Percentiles rank a stretch among this genome's conserved stretches.
Conservation (phyloP, 1,284 basidiomycete genomes). For the Fomitopsis betulina region DNA sequence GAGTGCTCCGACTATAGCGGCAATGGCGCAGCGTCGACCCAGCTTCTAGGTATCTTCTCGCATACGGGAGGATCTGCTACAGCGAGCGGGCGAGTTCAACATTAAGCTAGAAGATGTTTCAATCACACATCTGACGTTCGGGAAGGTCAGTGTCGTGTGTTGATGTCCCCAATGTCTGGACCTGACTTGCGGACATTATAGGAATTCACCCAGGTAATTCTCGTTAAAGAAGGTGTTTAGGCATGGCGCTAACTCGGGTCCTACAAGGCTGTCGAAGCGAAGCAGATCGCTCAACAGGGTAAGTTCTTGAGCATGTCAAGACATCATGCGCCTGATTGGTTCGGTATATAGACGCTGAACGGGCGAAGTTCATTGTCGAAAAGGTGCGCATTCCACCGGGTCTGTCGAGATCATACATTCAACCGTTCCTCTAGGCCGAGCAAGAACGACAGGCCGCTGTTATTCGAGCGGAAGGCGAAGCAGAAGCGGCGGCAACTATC, state of each 20-base stretch:
- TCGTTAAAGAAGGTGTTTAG: slow-evolving; percentile 1
- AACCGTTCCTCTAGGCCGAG: slow-evolving; percentile 63
- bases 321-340: neutral
- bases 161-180: neutral
- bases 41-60: slow-evolving; percentile 76
- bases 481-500: slow-evolving; percentile 93
- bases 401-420: neutral
- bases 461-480: slow-evolving; percentile 97
- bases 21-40: neutral
- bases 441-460: slow-evolving; percentile 99
- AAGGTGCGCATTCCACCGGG: slow-evolving; percentile 49
- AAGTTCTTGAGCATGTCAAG: slow-evolving; percentile 14
- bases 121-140: slow-evolving; percentile 85
- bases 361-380: slow-evolving; percentile 98
- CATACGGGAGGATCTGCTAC: slow-evolving; percentile 89
- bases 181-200: slow-evolving; percentile 31
- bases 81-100: slow-evolving; percentile 95
- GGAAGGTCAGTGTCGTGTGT: slow-evolving; percentile 48
- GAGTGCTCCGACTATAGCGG: slow-evolving; percentile 24
- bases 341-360: slow-evolving; percentile 80
- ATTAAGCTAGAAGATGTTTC: slow-evolving; percentile 97
- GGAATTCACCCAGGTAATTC: slow-evolving; percentile 73
- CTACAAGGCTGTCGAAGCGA: slow-evolving; percentile 88
- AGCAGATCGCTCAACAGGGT: slow-evolving; percentile 96
- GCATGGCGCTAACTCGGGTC: neutral